Evolutionary conservation across 176 grass and related monocot species (phyloP), one percentile per base, ranked within the genome.

Genomic region (Rhynchospora tenuis): DNA sequence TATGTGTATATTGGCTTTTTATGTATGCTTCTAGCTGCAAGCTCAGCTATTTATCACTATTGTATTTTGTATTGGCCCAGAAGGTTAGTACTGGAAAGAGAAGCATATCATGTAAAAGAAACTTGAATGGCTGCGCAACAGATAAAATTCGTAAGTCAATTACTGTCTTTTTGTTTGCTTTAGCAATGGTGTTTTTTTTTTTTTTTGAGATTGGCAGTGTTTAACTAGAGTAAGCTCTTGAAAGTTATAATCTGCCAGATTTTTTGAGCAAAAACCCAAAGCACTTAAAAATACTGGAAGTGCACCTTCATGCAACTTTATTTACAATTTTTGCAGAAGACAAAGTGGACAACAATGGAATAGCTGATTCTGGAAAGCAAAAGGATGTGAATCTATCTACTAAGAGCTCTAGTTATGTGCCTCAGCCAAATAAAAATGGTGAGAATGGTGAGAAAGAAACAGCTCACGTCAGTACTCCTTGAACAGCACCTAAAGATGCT

Each of bases 271-370:
- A 17, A 14, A 13, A 67, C 28, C 11, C 20, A 27, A 22, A 6
- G 46, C 46, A 51, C n/a, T 0, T 74, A 52, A 74, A 38, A 74
- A 74, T 52, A 74, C 10, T 26, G 47, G 26, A 0, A 52, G 71
- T 52, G 71, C 22, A 51, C 71, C 27, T 15, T 50, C 11, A 28
- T 51, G 20, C 12, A 51, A 74, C 46, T 12, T 27, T 74, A 74
- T 9, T 50, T 52, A 74, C 71, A 74, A 38, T 74, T 74, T 74
- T 24, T 74, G 71, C 47, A 74, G 71, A 11, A 74, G 71, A 74
- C 52, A 13, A 74, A 27, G 71, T 52, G 46, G 51, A 74, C 71
- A 19, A 16, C 22, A 16, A 74, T 26, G 10, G 71, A 27, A 9
- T 6, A 10, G 24, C 71, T 52, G 26, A 22, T 71, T 71, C 67